Percentiles rank a stretch among this genome's conserved stretches.
These are phyloP conservation scores for Cladorrhinum samala DNA, from an alignment of 495 filamentous ascomycete species.

Conservation along the genomic window DNA sequence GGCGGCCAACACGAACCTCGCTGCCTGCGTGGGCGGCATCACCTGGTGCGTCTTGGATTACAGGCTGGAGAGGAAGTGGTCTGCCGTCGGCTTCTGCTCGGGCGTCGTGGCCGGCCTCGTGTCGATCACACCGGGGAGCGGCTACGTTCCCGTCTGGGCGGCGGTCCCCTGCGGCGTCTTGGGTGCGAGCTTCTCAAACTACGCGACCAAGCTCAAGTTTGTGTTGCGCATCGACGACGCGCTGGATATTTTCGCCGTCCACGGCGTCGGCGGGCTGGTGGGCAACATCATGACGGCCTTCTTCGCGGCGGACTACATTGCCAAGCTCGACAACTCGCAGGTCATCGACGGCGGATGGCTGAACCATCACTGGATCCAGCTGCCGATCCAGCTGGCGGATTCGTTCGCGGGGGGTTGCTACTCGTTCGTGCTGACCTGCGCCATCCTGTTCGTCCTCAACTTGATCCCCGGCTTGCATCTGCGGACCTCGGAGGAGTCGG, in stretches of 20 bases:
- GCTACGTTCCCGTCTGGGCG: conserved; percentile 86
- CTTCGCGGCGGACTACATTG: conserved; percentile 91
- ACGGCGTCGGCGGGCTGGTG: conserved; percentile 79
- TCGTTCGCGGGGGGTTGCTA: conserved; percentile 77
- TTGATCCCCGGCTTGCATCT: conserved; percentile 77
- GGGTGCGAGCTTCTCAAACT: conserved; percentile 82
- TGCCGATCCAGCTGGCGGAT: conserved; percentile 84
- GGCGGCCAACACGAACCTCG: conserved; percentile 60
- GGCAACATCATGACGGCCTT: conserved; percentile 86
- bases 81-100: conserved; percentile 93
- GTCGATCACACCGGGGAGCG: conserved; percentile 86
- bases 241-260: conserved; percentile 90
- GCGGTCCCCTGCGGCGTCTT: conserved; percentile 86
- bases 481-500: conserved; percentile 74
- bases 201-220: conserved; percentile 95
- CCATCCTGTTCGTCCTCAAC: conserved; percentile 86
- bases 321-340: conserved; percentile 72
- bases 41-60: conserved; percentile 95
- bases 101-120: conserved; percentile 90
- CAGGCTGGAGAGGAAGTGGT: conserved; percentile 91
- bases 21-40: conserved; percentile 79
- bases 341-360: conserved; percentile 81
- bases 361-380: conserved; percentile 83
- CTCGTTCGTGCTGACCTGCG: conserved; percentile 76
- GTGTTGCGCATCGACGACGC: conserved; percentile 80